phyloP scores from a whole-genome alignment of 176 grass and related monocot genomes.

The Ananas comosus region DNA sequence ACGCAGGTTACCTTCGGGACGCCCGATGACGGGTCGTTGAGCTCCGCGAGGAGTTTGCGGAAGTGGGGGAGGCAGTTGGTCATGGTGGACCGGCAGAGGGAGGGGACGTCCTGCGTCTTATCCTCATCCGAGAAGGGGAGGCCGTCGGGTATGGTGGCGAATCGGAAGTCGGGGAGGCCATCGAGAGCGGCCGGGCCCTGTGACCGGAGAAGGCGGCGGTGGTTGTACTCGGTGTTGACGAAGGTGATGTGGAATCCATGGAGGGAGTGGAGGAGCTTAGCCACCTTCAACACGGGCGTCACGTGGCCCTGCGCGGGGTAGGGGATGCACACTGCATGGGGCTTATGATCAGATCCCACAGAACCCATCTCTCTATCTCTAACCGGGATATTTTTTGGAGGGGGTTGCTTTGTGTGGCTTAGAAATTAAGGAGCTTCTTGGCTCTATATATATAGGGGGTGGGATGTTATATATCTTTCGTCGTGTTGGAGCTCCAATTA shows the following conservation, averaged over 20 bases:
- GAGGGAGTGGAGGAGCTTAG: constrained; percentile 12
- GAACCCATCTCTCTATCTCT: constrained; percentile 8
- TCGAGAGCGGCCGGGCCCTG: background rate
- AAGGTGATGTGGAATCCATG: constrained; percentile 13
- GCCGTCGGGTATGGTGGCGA: constrained; percentile 14
- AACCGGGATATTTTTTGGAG: no score
- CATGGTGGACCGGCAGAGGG: background rate
- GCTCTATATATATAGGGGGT: background rate
- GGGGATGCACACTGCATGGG: constrained; percentile 8
- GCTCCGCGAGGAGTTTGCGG: constrained; percentile 1
- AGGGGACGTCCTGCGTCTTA: constrained; percentile 3
- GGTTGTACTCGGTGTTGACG: constrained; percentile 16
- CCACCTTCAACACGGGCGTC: constrained; percentile 9
- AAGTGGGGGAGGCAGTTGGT: constrained; percentile 4
- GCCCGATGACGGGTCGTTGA: background rate
- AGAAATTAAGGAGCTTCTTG: no score
- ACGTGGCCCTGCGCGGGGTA: constrained; percentile 5
- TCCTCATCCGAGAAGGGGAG: constrained; percentile 10
- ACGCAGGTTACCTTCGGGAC: background rate
- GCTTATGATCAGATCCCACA: background rate
- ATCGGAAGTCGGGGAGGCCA: constrained; percentile 11
- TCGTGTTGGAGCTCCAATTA: no score
- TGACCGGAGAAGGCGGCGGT: constrained; percentile 4
- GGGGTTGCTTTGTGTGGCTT: background rate
- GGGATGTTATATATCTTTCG: no score